Conservation (phyloP, 148 eudicot species). For the Fagopyrum esculentum region DNA sequence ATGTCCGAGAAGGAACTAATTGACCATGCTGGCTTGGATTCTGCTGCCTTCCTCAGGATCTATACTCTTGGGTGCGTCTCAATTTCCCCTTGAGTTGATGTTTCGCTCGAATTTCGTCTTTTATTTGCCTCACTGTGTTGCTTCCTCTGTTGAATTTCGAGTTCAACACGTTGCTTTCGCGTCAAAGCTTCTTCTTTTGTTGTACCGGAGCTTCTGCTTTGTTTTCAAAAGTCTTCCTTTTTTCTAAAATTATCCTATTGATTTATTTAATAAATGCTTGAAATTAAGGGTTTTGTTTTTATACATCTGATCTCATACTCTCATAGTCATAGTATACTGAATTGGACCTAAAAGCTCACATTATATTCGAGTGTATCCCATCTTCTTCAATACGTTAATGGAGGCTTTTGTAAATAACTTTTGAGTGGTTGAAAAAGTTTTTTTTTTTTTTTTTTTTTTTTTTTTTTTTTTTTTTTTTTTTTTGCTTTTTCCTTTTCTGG, state of each 20-base stretch:
- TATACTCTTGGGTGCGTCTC: constrained; percentile 38
- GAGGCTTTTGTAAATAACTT: not conserved
- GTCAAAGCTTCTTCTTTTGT: not conserved
- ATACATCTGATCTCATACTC: not conserved
- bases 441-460: not conserved
- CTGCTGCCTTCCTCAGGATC: constrained; percentile 44
- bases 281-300: not conserved
- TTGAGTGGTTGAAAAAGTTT: not conserved
- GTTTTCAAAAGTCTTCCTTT: not conserved
- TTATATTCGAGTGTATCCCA: not conserved
- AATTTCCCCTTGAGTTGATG: not conserved
- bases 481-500: not conserved
- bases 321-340: not conserved
- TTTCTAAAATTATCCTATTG: not conserved
- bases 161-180: not conserved
- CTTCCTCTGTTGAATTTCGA: not conserved
- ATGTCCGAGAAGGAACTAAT: constrained; percentile 44
- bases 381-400: not conserved
- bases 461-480: not conserved
- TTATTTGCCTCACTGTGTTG: not conserved
- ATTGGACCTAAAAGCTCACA: not conserved
- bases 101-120: not conserved
- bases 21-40: constrained; percentile 50
- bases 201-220: not conserved
- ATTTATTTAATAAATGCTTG: not conserved